phyloP scores from a whole-genome alignment of 163 green algal genomes.

The Scenedesmus sp. region DNA sequence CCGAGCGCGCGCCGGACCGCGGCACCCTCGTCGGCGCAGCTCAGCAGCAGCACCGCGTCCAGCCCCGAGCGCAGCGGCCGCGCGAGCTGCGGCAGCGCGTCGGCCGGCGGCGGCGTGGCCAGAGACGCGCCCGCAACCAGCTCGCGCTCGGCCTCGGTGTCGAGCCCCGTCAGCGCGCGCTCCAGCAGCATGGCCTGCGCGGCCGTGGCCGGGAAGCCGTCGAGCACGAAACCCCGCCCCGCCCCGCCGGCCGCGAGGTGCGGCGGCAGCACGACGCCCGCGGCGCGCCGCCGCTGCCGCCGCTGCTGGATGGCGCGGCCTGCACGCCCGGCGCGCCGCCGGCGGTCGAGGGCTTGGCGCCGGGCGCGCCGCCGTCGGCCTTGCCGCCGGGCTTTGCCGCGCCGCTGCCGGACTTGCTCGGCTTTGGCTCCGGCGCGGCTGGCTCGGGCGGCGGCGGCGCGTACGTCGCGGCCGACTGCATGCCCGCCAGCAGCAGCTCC shows the following conservation, averaged over 20 bases:
- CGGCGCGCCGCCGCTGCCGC: background rate
- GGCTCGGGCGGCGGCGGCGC: conserved; percentile 10
- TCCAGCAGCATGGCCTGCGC: conserved; percentile 73
- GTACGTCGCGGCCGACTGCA: conserved; percentile 46
- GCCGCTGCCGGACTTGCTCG: background rate
- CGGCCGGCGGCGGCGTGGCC: conserved; percentile 64
- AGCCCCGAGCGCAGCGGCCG: conserved; percentile 64
- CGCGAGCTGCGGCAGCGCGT: conserved; percentile 53
- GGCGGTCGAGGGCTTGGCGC: background rate
- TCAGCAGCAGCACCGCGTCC: conserved; percentile 75
- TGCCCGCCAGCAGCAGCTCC: conserved; percentile 63
- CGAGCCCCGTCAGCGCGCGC: conserved; percentile 75
- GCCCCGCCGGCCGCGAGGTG: conserved; percentile 14
- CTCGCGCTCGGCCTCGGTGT: conserved; percentile 64
- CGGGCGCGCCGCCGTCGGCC: background rate
- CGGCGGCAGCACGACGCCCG: background rate
- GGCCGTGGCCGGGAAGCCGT: conserved; percentile 63
- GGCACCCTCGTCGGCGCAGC: conserved; percentile 54
- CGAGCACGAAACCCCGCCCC: conserved; percentile 63
- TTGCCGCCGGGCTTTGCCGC: background rate
- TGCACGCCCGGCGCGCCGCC: background rate
- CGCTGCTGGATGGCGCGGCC: background rate
- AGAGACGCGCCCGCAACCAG: conserved; percentile 50
- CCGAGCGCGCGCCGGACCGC: conserved; percentile 72
- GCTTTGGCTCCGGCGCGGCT: background rate